Evolutionary conservation across 1,284 basidiomycete species (phyloP), one percentile per base, ranked within the genome.

Genomic region (Tilletia horrida): DNA sequence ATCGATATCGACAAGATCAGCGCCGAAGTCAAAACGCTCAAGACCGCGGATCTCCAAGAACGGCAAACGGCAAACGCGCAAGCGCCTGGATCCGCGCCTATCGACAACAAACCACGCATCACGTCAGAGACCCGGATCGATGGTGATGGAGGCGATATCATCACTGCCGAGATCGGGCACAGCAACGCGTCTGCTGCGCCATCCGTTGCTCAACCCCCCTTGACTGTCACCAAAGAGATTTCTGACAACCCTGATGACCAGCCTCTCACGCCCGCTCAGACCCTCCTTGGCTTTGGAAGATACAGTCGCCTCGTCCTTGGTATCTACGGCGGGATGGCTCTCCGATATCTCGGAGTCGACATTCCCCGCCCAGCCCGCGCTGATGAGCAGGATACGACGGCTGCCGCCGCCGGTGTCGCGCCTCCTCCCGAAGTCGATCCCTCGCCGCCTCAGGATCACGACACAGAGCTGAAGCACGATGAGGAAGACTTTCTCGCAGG

Each of bases 281-380:
- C 29, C 52, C 16, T 62, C 18, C 40, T 23, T 4, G 45, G 47
- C 40, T 23, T 43, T 40, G 43, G 45, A 35, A 68, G 73, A 21
- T 77, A 79, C 65, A 75, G 76, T 0, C 73, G 73, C 61, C 69
- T 79, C 45, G 76, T 79, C 13, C 67, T 79, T 3, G 77, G 74
- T 44, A 73, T 76, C 4, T 79, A 79, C 47, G 77, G 77, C 3
- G 77, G 77, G 6, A 63, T 75, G 16, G 29, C 44, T 14, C 25
- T 64, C 44, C 23, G 29, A 21, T 45, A 45, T n/a, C 16, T 64
- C 3, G 47, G 44, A 21, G 31, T 35, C 7, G 45, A 59, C 31
- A 40, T 59, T 4, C 29, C 63, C 25, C 18, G 23, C 8, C 31
- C 29, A 9, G 35, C 14, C 7, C 59, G 31, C 3, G 27, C 29